Evolutionary conservation across 2,329 filamentous ascomycete species (phyloP), one percentile per base, ranked within the genome.

Genomic region (Clonostachys rhizophaga): DNA sequence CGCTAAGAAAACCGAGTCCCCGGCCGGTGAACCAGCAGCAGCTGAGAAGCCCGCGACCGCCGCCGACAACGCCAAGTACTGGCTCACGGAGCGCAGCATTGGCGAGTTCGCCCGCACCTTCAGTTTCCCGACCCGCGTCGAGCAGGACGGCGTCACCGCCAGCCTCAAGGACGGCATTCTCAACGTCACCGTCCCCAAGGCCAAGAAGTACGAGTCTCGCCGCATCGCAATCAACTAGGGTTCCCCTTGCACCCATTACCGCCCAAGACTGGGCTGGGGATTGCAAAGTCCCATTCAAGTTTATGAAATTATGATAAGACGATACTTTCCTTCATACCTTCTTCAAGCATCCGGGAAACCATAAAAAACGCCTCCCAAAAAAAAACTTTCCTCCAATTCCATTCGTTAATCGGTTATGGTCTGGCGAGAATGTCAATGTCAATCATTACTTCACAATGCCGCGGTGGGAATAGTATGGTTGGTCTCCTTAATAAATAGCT

Each of bases 21-120:
- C 36, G 8, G 10, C 51, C 34, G 53, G 56, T 40, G 47, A 51
- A 18, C 18, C 18, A 12, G 50, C 58, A 37, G 53, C 55, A 8
- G 53, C 49, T n/a, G 48, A 58, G 45, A 54, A 57, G 48, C 47
- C 49, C 18, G 59, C 62, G 49, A 63, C 67, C 52, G 54, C 63
- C 6, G 56, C 56, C 43, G 68, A 74, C 50, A 66, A 70, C 41
- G 65, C 71, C 56, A 84, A 81, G 67, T 91, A 84, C 75, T 92
- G 87, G 88, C 70, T 84, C 51, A 72, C 74, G 35, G 84, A 88
- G 69, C 81, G 83, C 55, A 78, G 74, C 50, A 68, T 84, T 49
- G 85, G 85, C 61, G 76, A 83, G 54, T 89, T 89, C 68, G 74
- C 78, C 43, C 79, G 86, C 52, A 79, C 74, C 49, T 89, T 89